These are phyloP conservation scores for Penicillium flavigenum DNA, from an alignment of 495 filamentous ascomycete species.

Conservation along the genomic window DNA sequence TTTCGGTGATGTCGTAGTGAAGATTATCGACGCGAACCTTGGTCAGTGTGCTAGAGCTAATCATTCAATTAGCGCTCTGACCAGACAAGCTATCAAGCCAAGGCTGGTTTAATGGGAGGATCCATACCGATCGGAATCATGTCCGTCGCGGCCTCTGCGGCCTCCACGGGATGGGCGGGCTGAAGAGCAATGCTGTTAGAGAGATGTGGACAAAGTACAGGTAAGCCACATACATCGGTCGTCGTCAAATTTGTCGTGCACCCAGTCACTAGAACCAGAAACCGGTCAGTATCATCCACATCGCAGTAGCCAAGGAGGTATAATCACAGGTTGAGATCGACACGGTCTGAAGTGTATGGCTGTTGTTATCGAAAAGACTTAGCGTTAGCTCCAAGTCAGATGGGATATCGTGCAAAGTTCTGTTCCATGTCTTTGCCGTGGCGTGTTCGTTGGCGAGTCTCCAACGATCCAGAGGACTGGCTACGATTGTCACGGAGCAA, in stretches of 20 bases:
- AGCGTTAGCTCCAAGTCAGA: conserved; percentile 57
- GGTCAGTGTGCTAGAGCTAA: conserved; percentile 51
- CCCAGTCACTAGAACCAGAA: conserved; percentile 68
- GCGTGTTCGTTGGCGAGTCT: conserved; percentile 35
- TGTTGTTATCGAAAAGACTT: conserved; percentile 51
- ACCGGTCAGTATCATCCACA: conserved; percentile 19
- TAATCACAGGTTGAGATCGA: conserved; percentile 56
- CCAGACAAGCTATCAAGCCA: background rate
- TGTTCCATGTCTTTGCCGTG: conserved; percentile 38
- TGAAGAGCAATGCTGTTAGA: conserved; percentile 26
- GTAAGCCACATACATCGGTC: conserved; percentile 35
- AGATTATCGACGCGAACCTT: conserved; percentile 87
- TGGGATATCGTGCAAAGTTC: conserved; percentile 45
- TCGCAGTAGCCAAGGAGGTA: conserved; percentile 2
- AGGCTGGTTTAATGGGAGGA: background rate
- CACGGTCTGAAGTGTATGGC: conserved; percentile 55
- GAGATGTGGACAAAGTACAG: conserved; percentile 24
- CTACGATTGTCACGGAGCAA: conserved; percentile 43
- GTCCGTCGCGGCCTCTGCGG: conserved; percentile 44
- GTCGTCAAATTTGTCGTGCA: conserved; percentile 84
- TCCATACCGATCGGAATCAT: conserved; percentile 53
- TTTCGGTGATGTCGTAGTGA: conserved; percentile 89
- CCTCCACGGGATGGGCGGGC: conserved; percentile 43
- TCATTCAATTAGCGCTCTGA: conserved; percentile 19
- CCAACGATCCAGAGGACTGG: conserved; percentile 31